Percentiles rank a stretch among this genome's conserved stretches.
These are phyloP conservation scores for Pilaira anomala DNA, from an alignment of 192 early-diverging fungal species.

Conservation along the genomic window DNA sequence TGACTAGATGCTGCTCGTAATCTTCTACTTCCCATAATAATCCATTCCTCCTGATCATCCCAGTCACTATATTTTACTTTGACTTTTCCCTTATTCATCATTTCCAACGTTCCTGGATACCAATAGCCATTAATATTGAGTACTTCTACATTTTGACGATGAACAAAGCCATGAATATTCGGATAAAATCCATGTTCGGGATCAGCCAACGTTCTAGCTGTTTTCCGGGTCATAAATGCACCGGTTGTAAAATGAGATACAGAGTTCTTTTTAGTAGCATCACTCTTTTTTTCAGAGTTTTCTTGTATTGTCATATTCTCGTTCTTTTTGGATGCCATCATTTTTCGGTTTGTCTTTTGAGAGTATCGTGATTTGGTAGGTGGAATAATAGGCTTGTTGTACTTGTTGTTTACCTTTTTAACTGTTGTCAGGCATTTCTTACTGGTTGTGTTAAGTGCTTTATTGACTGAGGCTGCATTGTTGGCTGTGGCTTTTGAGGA, in stretches of 20 bases:
- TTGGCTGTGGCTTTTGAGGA: not conserved
- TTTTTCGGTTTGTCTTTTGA: constrained; percentile 23
- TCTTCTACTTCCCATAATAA: constrained; percentile 46
- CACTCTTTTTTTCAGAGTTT: constrained; percentile 1
- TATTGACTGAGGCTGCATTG: not conserved
- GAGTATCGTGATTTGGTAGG: constrained; percentile 16
- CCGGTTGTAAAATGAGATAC: constrained; percentile 28
- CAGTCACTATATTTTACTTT: constrained; percentile 48
- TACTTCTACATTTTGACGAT: constrained; percentile 42
- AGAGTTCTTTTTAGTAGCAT: not conserved
- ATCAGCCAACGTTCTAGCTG: constrained; percentile 30
- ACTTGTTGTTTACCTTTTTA: constrained; percentile 6
- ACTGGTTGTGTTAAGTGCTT: too few relatives aligned
- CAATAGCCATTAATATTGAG: constrained; percentile 45
- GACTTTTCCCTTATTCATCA: constrained; percentile 41
- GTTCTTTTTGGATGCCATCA: not conserved
- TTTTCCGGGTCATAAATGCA: constrained; percentile 38
- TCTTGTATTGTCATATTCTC: not conserved
- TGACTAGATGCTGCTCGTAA: constrained; percentile 13
- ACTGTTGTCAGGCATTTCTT: not conserved
- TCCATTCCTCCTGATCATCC: constrained; percentile 54
- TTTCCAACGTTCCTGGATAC: constrained; percentile 44
- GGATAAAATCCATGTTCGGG: constrained; percentile 24
- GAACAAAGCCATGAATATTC: constrained; percentile 40
- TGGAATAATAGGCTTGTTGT: not conserved